Base-by-base conservation (phyloP, 345 rosid genomes). In the Viola odorata region DNA sequence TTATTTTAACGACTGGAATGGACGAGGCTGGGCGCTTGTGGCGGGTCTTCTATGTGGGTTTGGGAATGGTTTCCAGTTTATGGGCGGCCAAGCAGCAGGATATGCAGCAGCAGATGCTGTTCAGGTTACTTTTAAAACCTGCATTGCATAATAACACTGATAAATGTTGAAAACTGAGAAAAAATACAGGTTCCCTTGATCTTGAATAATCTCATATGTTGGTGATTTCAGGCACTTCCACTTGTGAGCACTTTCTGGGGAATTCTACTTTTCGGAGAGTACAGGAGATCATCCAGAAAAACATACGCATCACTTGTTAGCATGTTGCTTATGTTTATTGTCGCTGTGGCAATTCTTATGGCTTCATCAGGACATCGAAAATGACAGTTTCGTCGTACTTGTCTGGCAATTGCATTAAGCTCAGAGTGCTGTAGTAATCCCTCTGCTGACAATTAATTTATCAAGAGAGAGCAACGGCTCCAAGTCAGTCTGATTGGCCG, bases 221-320 rank as follows among this genome's bases (percentile, higher is more conserved):
- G 71, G 45, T 68, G 62, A 69, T 64, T 50, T 52, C 87, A 91
- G 98, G 91, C 96, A 71, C 86, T 91, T 66, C 96, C 98, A 11
- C 81, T 91, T 9, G 98, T 91, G 62, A 83, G 90, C 77, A 91
- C 98, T 0, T 86, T 91, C 65, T 91, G 90, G 96, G 98, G 95
- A 5, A 71, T 91, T 52, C 39, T 88, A 45, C 52, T 91, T 50
- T 91, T 88, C 58, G 98, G 98, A 55, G 96, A 91, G 76, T 91
- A 88, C 76, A 60, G 84, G 38, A 88, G 66, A 73, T 91, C 98
- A 8, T 85, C 95, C 0, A 59, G 79, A 58, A 78, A 71, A 72
- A 91, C 98, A 13, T 88, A 91, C 60, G 39, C 61, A 41, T 74
- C 84, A 66, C 86, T 91, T 39, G 66, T 71, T 3, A 36, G 84